These are phyloP conservation scores for Aspergillus pseudoterreus DNA, from an alignment of 2,329 filamentous ascomycete genomes.

Conservation along the genomic window DNA sequence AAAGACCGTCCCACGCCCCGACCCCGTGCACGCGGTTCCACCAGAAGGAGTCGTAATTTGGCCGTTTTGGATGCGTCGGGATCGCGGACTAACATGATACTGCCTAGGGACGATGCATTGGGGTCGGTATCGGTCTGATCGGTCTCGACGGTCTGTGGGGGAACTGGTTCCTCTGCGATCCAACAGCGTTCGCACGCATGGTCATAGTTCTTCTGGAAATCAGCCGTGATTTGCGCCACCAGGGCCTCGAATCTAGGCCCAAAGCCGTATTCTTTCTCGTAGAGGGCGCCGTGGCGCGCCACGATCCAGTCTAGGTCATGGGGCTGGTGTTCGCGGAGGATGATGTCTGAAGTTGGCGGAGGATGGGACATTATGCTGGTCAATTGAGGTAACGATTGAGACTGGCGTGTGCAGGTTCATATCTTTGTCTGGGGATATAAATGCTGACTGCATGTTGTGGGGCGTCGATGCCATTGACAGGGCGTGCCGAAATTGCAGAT, in stretches of 20 bases:
- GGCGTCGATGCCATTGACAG: neutral
- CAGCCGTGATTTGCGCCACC: conserved; percentile 15
- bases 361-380: too few species aligned
- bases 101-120: conserved; percentile 14
- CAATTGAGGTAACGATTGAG: too few species aligned
- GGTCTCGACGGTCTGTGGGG: conserved; percentile 1
- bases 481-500: neutral
- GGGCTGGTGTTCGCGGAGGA: too few species aligned
- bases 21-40: conserved; percentile 21
- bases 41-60: conserved; percentile 22
- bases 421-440: neutral
- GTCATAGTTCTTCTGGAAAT: conserved; percentile 21
- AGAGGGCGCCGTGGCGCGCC: conserved; percentile 19
- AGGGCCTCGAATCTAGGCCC: conserved; percentile 17
- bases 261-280: conserved; percentile 20
- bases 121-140: neutral
- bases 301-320: conserved; percentile 13
- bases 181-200: conserved; percentile 20
- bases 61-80: conserved; percentile 11
- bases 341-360: too few species aligned
- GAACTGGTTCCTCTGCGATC: conserved; percentile 17
- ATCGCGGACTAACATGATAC: conserved; percentile 24
- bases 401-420: too few species aligned
- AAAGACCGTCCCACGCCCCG: conserved; percentile 19
- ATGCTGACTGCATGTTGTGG: neutral